phyloP scores from a whole-genome alignment of 805 yeast species.

The Kodamaea jinghongensis region DNA sequence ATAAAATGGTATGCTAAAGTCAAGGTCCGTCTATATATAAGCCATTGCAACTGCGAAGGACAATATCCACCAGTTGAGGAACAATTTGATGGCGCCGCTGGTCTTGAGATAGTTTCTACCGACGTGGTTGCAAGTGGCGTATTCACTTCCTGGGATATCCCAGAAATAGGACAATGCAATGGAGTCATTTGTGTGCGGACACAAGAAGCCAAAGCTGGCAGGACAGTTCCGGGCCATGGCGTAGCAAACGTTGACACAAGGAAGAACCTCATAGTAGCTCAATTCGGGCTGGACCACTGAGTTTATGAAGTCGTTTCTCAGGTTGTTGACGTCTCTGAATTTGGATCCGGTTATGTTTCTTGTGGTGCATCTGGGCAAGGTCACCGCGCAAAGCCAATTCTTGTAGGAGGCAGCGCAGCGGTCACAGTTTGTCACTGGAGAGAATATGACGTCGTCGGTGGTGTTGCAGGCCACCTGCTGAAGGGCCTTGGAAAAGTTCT shows the following conservation, averaged over 20 bases:
- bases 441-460: slow-evolving; percentile 60
- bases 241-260: slow-evolving; percentile 81
- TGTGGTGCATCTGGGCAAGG: slow-evolving; percentile 83
- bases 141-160: slow-evolving; percentile 22
- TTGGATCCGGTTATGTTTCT: slow-evolving; percentile 42
- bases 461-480: slow-evolving; percentile 77
- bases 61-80: slow-evolving; percentile 16
- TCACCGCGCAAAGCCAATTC: slow-evolving; percentile 85
- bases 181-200: slow-evolving; percentile 52
- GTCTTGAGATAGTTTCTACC: slow-evolving; percentile 16
- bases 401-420: slow-evolving; percentile 72
- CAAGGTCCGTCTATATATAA: slow-evolving; percentile 4
- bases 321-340: slow-evolving; percentile 44
- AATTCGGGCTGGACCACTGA: slow-evolving; percentile 50
- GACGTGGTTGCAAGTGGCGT: slow-evolving; percentile 38
- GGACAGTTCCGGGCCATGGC: slow-evolving; percentile 84
- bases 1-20: too few relatives aligned
- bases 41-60: slow-evolving; percentile 6
- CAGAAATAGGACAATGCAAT: slow-evolving; percentile 44
- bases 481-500: slow-evolving; percentile 71
- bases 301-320: slow-evolving; percentile 62
- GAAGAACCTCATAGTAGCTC: slow-evolving; percentile 74
- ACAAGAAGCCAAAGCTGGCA: slow-evolving; percentile 64
- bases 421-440: slow-evolving; percentile 70
- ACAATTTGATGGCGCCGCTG: slow-evolving; percentile 8